A percentile compares a stretch with the other conserved stretches of the same genome.
Evolutionary conservation across 257 asterid species (phyloP).

Genomic region (Paraleonurus japonicus): DNA sequence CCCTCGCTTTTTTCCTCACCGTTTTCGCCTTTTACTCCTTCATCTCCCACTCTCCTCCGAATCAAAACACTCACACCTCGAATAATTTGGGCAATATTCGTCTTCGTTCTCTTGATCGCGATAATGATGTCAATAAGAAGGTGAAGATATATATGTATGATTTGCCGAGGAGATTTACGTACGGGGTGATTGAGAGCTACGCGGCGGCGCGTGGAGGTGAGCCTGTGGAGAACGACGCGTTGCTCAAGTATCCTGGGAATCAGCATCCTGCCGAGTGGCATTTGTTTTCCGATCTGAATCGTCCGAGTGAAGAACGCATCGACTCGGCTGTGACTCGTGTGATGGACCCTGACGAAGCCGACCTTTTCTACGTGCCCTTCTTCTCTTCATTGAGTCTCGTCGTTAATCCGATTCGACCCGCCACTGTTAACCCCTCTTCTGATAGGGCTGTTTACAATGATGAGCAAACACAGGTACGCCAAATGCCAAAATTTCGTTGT

Average conservation of each 20-base stretch:
- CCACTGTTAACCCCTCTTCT: slow-evolving; percentile 22
- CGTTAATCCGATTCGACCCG: slow-evolving; percentile 70
- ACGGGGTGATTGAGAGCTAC: slow-evolving; percentile 89
- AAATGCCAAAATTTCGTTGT: background rate
- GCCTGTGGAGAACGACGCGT: slow-evolving; percentile 40
- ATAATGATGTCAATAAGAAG: background rate
- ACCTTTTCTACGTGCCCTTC: slow-evolving; percentile 84
- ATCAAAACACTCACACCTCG: slow-evolving; percentile 24
- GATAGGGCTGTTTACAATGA: slow-evolving; percentile 53
- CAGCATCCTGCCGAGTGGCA: slow-evolving; percentile 98
- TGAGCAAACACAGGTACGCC: slow-evolving; percentile 80
- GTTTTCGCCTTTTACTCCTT: slow-evolving; percentile 57
- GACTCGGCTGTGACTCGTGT: slow-evolving; percentile 55
- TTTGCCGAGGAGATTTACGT: slow-evolving; percentile 80
- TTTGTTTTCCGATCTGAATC: slow-evolving; percentile 65
- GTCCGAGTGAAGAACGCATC: slow-evolving; percentile 42
- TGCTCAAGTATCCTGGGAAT: slow-evolving; percentile 85
- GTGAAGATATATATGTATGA: slow-evolving; percentile 72
- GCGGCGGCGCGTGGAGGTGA: slow-evolving; percentile 71
- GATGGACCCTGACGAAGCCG: slow-evolving; percentile 77
- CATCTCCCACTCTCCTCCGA: slow-evolving; percentile 41
- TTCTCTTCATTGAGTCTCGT: slow-evolving; percentile 92
- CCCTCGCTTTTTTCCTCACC: slow-evolving; percentile 44
- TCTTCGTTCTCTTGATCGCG: background rate
- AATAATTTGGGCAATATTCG: background rate